phyloP scores from a whole-genome alignment of 345 rosid genomes.

The Boechera divaricarpa region DNA sequence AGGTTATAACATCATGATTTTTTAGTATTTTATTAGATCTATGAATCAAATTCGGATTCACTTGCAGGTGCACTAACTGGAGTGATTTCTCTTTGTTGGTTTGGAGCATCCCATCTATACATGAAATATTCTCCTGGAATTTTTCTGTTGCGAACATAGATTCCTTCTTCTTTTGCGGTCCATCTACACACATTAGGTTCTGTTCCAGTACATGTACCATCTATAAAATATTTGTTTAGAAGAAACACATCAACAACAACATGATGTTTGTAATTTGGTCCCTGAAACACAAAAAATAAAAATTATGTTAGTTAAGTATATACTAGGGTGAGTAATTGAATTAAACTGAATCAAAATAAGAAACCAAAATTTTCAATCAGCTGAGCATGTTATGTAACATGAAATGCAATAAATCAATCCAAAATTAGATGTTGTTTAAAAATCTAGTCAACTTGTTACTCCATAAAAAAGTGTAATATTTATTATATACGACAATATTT shows the following conservation, averaged over 20 bases:
- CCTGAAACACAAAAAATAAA: constrained; percentile 16
- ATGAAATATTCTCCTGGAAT: constrained; percentile 19
- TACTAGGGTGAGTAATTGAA: no score
- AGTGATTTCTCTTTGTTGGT: not conserved
- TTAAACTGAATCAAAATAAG: no score
- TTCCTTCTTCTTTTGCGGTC: constrained; percentile 31
- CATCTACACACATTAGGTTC: constrained; percentile 24
- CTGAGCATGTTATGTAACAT: not conserved
- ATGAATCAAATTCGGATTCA: not conserved
- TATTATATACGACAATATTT: not conserved
- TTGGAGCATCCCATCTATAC: constrained; percentile 29
- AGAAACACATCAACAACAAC: constrained; percentile 18
- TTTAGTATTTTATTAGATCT: not conserved
- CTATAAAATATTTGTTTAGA: constrained; percentile 22
- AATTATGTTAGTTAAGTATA: no score
- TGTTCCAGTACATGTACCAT: constrained; percentile 29
- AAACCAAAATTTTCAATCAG: no score
- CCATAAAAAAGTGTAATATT: not conserved
- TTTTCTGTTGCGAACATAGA: constrained; percentile 1
- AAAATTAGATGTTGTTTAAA: no score
- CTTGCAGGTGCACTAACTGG: not conserved
- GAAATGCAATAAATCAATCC: no score
- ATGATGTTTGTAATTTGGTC: constrained; percentile 33
- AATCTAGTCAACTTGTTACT: not conserved
- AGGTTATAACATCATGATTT: no score